Base-by-base conservation (phyloP, 106 monocot genomes). In the Dendrobium nobile region DNA sequence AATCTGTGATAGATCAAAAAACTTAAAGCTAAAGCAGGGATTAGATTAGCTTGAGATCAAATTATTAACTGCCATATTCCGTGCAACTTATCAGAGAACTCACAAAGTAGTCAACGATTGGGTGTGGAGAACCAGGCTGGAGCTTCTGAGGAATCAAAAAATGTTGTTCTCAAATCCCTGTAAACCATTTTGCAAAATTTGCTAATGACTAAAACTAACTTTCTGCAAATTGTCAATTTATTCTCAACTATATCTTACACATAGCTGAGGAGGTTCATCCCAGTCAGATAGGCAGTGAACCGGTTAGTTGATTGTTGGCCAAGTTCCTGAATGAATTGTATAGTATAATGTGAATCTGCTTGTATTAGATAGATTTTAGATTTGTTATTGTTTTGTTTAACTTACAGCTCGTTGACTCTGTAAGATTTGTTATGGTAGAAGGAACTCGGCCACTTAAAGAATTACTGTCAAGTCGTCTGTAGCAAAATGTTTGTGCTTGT, bases 121-220 rank as follows among this genome's bases (percentile, higher is more conserved):
- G 40, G 45, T 13, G 79, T 84, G 16, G 86, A 83, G 77, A 98
- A 84, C 95, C 95, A 95, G 19, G 40, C 26, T 45, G 97, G 97
- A 82, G 81, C 90, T 81, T 81, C 79, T 55, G 84, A 83, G 17
- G 74, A 24, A 47, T 75, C 80, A n/a, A 80, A 97, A 97, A 24
- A 31, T 82, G 77, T 97, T 97, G 86, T 97, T 97, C 97, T 97
- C 73, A 97, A 84, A 80, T 97, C 94, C 83, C 97, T 97, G 87
- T 9, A 72, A 4, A 44, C 6, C 20, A 74, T 68, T 48, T 37
- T 9, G 73, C 15, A 55, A 20, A 16, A 70, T 70, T 70, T 16
- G 13, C 33, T 0, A 33, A 70, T 70, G 33, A 37, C 20, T 20
- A 2, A 54, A 24, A 73, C 26, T 64, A 64, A 2, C 27, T 77